These are phyloP conservation scores for Rhododendron griersonianum DNA, from an alignment of 148 eudicot species.

Conservation along the genomic window DNA sequence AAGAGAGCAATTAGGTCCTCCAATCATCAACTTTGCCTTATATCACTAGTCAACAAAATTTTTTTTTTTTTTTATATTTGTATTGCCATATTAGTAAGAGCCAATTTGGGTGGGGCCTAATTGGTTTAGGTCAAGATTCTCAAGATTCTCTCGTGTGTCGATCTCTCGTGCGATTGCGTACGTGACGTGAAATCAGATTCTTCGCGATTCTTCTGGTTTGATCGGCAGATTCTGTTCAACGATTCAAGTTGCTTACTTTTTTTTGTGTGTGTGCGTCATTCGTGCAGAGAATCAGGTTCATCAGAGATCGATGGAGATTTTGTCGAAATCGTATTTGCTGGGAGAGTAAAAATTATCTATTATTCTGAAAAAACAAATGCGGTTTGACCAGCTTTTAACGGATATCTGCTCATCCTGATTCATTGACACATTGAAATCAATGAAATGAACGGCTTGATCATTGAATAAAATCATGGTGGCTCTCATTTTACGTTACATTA, in stretches of 20 bases:
- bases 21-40: background rate
- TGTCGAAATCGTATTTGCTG: background rate
- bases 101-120: background rate
- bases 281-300: background rate
- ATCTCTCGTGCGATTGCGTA: background rate
- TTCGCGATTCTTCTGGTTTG: background rate
- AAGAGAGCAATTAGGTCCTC: background rate
- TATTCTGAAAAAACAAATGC: too few relatives aligned
- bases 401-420: background rate
- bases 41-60: background rate
- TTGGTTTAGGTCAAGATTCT: background rate
- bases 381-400: background rate
- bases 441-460: background rate
- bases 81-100: background rate
- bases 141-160: background rate
- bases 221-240: background rate
- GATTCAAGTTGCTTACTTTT: background rate
- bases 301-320: background rate
- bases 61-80: background rate
- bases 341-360: background rate
- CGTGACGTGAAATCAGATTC: background rate
- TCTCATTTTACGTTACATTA: background rate
- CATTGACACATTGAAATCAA: background rate
- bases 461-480: background rate
- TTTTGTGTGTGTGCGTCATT: background rate